phyloP scores from a whole-genome alignment of 192 early-diverging fungal genomes.

The Coemansia sp. region DNA sequence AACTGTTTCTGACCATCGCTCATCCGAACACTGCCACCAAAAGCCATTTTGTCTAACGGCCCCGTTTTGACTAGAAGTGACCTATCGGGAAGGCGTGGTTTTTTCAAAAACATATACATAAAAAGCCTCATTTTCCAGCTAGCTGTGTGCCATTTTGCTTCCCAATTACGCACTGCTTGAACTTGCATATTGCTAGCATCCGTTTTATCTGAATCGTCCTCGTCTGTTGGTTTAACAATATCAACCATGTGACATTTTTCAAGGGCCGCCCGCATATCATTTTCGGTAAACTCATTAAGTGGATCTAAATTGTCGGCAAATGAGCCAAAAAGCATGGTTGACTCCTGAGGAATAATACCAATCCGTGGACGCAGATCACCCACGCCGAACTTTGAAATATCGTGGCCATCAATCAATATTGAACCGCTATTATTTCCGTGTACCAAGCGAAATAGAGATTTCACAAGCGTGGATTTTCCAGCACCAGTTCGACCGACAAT shows the following conservation, averaged over 20 bases:
- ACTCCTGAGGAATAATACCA: slow-evolving; percentile 63
- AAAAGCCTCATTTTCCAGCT: too few species aligned
- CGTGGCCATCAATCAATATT: slow-evolving; percentile 53
- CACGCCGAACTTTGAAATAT: slow-evolving; percentile 53
- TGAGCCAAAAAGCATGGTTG: slow-evolving; percentile 59
- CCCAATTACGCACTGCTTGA: too few species aligned
- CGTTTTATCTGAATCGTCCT: neutral
- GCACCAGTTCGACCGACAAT: neutral
- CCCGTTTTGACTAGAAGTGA: too few species aligned
- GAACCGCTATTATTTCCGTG: slow-evolving; percentile 30
- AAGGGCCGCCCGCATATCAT: neutral
- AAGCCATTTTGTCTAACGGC: neutral
- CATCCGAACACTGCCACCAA: too few species aligned
- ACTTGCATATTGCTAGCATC: too few species aligned
- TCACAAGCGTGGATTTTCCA: neutral
- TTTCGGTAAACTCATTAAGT: neutral
- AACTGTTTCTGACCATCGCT: neutral
- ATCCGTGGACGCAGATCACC: slow-evolving; percentile 49
- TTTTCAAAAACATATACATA: too few species aligned
- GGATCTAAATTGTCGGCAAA: slow-evolving; percentile 61
- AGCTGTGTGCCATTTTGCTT: too few species aligned
- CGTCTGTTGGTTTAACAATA: neutral
- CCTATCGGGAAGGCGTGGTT: too few species aligned
- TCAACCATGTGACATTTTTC: neutral
- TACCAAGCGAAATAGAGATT: slow-evolving; percentile 5